Percentiles rank a stretch among this genome's conserved stretches.
These are phyloP conservation scores for Boletus reticulatus DNA, from an alignment of 768 basidiomycete species.

Conservation along the genomic window DNA sequence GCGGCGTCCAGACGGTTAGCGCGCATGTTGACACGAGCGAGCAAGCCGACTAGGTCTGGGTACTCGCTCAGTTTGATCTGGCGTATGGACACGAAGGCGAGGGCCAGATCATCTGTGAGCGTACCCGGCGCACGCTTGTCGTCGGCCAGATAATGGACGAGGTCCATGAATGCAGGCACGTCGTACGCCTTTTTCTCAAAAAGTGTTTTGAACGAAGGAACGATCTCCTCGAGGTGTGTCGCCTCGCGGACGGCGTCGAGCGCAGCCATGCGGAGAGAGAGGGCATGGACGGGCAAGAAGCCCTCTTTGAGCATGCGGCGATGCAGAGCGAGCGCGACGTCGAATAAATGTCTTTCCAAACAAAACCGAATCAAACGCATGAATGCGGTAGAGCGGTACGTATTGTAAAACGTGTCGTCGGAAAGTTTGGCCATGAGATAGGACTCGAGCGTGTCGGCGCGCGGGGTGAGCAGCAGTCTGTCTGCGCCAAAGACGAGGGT, in stretches of 20 bases:
- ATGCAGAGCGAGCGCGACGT: constrained; percentile 41
- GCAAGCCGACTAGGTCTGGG: constrained; percentile 33
- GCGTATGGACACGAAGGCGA: constrained; percentile 18
- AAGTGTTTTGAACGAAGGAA: constrained; percentile 4
- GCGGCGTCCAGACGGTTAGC: constrained; percentile 32
- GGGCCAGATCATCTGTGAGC: constrained; percentile 22
- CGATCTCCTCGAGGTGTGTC: not conserved
- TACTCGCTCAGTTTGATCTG: constrained; percentile 25
- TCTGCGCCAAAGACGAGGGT: constrained; percentile 27
- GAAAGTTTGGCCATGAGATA: constrained; percentile 25
- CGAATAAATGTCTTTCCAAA: constrained; percentile 36
- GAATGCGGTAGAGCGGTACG: constrained; percentile 32
- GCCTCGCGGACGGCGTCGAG: constrained; percentile 23
- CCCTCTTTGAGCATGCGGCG: constrained; percentile 41
- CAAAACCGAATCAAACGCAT: constrained; percentile 41
- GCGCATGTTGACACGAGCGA: constrained; percentile 38
- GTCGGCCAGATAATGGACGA: constrained; percentile 20
- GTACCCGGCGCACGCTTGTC: constrained; percentile 10
- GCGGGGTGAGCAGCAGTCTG: constrained; percentile 23
- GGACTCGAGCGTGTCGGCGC: constrained; percentile 15
- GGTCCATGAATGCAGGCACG: constrained; percentile 25
- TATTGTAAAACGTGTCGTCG: constrained; percentile 26
- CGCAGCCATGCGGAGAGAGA: constrained; percentile 42
- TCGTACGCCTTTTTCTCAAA: constrained; percentile 20
- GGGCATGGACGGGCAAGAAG: constrained; percentile 35